Evolutionary conservation across 805 yeast genomes (phyloP).

Genomic region (Saturnispora saitoi): DNA sequence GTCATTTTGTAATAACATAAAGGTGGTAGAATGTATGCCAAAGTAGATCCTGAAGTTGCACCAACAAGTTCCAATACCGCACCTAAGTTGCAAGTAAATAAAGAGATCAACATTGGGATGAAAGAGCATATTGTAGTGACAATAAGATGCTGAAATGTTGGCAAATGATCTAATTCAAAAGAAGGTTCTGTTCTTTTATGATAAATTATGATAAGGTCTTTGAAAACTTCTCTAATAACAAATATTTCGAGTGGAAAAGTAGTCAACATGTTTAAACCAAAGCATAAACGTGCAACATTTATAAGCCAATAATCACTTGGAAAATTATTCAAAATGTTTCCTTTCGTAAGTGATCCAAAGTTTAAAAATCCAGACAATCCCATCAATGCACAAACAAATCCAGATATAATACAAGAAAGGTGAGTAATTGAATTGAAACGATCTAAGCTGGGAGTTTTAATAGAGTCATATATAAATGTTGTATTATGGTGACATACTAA

Average conservation of each 20-base stretch:
- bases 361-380: constrained; percentile 72
- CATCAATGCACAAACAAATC: constrained; percentile 67
- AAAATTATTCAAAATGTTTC: constrained; percentile 83
- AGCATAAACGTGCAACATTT: constrained; percentile 82
- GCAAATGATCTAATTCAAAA: constrained; percentile 19
- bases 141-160: constrained; percentile 44
- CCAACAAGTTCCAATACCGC: constrained; percentile 85
- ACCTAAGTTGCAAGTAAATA: constrained; percentile 81
- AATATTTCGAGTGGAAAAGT: constrained; percentile 87
- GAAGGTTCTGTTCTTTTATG: constrained; percentile 15
- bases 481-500: constrained; percentile 95
- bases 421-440: constrained; percentile 75
- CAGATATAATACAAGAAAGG: constrained; percentile 71
- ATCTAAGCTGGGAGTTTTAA: constrained; percentile 65
- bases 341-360: constrained; percentile 73
- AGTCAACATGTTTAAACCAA: constrained; percentile 87
- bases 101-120: constrained; percentile 64
- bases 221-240: constrained; percentile 81
- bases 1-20: constrained; percentile 67
- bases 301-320: constrained; percentile 64
- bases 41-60: constrained; percentile 82
- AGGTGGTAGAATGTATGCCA: constrained; percentile 92
- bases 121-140: constrained; percentile 61
- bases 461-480: constrained; percentile 77
- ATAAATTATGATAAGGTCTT: constrained; percentile 41